Evolutionary conservation across 2,329 filamentous ascomycete genomes (phyloP).

Genomic region (Rachicladosporium sp.): DNA sequence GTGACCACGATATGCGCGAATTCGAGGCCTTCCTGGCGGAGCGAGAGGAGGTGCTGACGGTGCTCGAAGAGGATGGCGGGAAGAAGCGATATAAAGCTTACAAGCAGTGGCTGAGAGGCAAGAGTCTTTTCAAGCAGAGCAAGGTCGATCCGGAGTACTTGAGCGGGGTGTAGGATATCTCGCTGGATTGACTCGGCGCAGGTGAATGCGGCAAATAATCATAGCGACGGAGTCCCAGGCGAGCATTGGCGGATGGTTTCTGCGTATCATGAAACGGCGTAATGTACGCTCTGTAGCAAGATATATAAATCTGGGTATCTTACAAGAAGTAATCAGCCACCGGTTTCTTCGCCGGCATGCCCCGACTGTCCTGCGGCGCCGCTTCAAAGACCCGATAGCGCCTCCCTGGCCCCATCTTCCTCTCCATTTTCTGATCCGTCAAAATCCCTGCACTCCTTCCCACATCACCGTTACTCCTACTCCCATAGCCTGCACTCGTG

Average conservation of each 20-base stretch:
- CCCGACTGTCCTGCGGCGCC: constrained; percentile 85
- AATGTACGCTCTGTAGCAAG: too few relatives aligned
- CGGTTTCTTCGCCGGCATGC: constrained; percentile 98
- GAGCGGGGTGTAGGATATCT: constrained; percentile 2
- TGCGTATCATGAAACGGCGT: too few relatives aligned
- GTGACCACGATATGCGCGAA: constrained; percentile 55
- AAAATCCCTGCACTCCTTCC: constrained; percentile 33
- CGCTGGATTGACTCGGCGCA: background rate
- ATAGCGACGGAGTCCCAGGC: too few relatives aligned
- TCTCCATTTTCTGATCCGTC: constrained; percentile 32
- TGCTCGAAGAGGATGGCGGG: constrained; percentile 69
- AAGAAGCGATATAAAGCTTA: constrained; percentile 98
- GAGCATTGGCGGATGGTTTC: too few relatives aligned
- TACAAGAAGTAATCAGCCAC: constrained; percentile 90
- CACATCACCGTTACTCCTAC: constrained; percentile 54
- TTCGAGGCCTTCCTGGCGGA: constrained; percentile 69
- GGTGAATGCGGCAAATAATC: too few relatives aligned
- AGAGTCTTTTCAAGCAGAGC: constrained; percentile 87
- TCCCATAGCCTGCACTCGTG: constrained; percentile 34
- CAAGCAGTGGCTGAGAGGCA: constrained; percentile 83
- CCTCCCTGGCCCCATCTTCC: constrained; percentile 60
- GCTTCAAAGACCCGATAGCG: constrained; percentile 94
- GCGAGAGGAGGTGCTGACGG: constrained; percentile 72
- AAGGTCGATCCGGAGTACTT: constrained; percentile 39
- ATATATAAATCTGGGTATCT: background rate